Evolutionary conservation across 225 moss, liverwort and hornwort genomes (phyloP), one percentile per base, ranked within the genome.

Genomic region (Neckera pumila): DNA sequence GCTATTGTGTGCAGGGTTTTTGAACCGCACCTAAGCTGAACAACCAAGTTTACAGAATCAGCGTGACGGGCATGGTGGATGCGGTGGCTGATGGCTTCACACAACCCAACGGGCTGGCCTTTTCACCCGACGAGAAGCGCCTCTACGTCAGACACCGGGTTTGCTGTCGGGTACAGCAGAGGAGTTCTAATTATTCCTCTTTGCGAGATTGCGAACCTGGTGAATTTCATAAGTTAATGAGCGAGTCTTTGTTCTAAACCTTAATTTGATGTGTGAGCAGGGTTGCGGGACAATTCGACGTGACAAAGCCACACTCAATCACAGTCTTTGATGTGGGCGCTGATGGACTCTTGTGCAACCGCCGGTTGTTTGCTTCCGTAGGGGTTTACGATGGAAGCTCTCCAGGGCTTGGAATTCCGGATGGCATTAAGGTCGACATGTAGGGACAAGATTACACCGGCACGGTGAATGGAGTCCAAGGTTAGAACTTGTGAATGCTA

Each of bases 351-450:
- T 81, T 96, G 74, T 25, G 38, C 84, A 91, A 92, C 86, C 90
- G 95, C 9, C 92, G 91, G 51, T 85, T 94, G 79, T 95, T 96
- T 83, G 94, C 95, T 8, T 88, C 95, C 19, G 87, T 95, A 64
- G 93, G 93, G 36, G 83, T 92, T 60, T 96, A 93, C n/a, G 93
- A 96, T 54, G 93, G 94, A 42, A 90, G 91, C 43, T 17, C 73
- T 6, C 91, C 86, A 17, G 81, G 86, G 27, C 91, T 95, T 61
- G 95, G 92, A 53, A 76, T 89, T 60, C 95, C 95, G 25, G 95
- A 94, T 77, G 94, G 94, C 17, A 90, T 95, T 69, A 95, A 96
- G 93, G 93, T 96, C 43, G 96, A 96, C 87, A 95, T 73, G 17
- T 85, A 74, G 27, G 96, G 86, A 18, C 92, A 93, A 42, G 95